Evolutionary conservation across 805 yeast genomes (phyloP).

Genomic region (Peterozyma xylosa): DNA sequence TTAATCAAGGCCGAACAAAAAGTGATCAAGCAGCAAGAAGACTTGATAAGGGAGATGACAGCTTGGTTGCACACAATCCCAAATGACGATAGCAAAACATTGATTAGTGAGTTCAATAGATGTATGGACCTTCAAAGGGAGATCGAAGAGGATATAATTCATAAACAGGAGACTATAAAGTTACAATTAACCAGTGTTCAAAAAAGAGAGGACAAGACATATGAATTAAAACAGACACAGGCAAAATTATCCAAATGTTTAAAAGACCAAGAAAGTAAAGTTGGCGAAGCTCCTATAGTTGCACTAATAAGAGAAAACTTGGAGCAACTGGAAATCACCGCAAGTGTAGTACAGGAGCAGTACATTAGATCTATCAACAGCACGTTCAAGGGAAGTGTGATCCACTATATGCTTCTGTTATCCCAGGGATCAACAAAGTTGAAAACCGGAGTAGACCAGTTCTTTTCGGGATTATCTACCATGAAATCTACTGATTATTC

Average conservation of each 20-base stretch:
- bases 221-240: constrained; percentile 28
- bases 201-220: constrained; percentile 41
- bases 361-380: constrained; percentile 36
- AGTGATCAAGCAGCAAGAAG: constrained; percentile 25
- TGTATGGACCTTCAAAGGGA: constrained; percentile 30
- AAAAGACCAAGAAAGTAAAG: constrained; percentile 34
- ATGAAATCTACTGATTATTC: not conserved
- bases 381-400: constrained; percentile 35
- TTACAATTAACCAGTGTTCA: constrained; percentile 36
- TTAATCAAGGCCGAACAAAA: constrained; percentile 32
- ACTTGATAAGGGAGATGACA: constrained; percentile 29
- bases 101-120: constrained; percentile 32
- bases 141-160: constrained; percentile 25
- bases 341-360: constrained; percentile 48
- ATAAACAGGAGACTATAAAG: constrained; percentile 35
- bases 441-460: constrained; percentile 1
- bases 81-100: constrained; percentile 27
- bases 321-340: constrained; percentile 42
- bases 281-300: constrained; percentile 37
- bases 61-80: constrained; percentile 34
- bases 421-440: not conserved
- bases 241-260: constrained; percentile 28
- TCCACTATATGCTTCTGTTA: constrained; percentile 29
- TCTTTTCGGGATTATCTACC: not conserved
- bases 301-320: constrained; percentile 38